Conservation (phyloP, 352 stramenopile genomes). For the Globisporangium emineosum region DNA sequence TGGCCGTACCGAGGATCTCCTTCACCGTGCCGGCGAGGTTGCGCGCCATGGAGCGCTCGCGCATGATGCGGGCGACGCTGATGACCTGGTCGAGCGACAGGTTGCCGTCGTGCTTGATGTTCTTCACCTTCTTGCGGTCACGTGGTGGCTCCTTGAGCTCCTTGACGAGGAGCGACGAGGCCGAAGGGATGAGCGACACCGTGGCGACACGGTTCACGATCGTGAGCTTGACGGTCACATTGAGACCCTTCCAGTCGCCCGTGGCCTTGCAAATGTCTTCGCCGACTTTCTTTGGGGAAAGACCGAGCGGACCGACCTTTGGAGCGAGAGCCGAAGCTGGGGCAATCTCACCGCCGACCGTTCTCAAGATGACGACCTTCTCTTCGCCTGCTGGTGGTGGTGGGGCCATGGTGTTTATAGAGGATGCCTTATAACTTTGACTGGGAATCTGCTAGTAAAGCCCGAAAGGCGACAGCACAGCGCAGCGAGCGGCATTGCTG, state of each 20-base stretch:
- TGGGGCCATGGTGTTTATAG: constrained; percentile 90
- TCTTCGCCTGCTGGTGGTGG: constrained; percentile 87
- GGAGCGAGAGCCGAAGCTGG: constrained; percentile 97
- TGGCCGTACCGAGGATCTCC: constrained; percentile 98
- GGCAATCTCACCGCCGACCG: constrained; percentile 98
- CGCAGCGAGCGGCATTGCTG: background rate
- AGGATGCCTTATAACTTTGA: constrained; percentile 57
- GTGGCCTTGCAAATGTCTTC: constrained; percentile 99
- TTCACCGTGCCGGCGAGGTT: constrained; percentile 97
- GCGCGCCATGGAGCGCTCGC: constrained; percentile 96
- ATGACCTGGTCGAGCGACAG: constrained; percentile 99
- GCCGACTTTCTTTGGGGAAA: constrained; percentile 99
- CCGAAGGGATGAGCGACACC: constrained; percentile 96
- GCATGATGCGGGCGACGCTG: constrained; percentile 97
- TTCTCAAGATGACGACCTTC: constrained; percentile 97
- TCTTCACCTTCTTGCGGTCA: constrained; percentile 99
- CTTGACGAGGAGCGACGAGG: constrained; percentile 99
- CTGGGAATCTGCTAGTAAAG: constrained; percentile 22
- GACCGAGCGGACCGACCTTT: constrained; percentile 99
- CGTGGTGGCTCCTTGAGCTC: constrained; percentile 98
- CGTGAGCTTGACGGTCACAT: constrained; percentile 99
- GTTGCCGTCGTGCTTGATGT: constrained; percentile 99
- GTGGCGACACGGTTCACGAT: constrained; percentile 99
- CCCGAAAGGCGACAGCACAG: background rate
- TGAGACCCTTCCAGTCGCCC: constrained; percentile 99